Evolutionary conservation across 2,329 filamentous ascomycete species (phyloP), one percentile per base, ranked within the genome.

Genomic region (Balansia obtecta): DNA sequence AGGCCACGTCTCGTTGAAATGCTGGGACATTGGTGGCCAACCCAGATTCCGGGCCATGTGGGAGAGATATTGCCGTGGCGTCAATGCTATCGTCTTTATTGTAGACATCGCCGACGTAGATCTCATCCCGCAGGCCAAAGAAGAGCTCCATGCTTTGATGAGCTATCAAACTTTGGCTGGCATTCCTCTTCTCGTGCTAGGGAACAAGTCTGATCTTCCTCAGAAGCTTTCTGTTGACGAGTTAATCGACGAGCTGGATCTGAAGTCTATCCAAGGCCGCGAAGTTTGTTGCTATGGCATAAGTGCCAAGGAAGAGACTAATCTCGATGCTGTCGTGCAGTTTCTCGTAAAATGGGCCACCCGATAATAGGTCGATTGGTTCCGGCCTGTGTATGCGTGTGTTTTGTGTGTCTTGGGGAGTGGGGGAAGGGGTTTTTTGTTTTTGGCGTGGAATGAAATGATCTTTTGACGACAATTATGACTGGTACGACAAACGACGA

Each of bases 201-300:
- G 91, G 50, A 98, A 98, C 74, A 98, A 98, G 71, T 95, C 89
- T 32, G 93, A 98, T 65, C 80, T 98, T 48, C 82, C 85, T n/a
- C 79, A 88, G 62, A 95, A 91, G 69, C 72, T 96, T 55, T 86
- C 86, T 32, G 91, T 97, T 41, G 93, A 98, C 65, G 89, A 97
- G 68, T 71, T 98, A 64, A 97, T 98, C 70, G 91, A 95, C 54
- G 84, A 84, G 55, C 78, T 98, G 69, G 84, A 95, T 60, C 77
- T 98, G 52, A 95, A 93, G 67, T 82, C 80, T 58, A 89, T 98
- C 65, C 86, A 83, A 53, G 85, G 88, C 61, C 87, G 93, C 50
- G 93, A 98, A 68, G 91, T 98, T 59, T 95, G 88, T 71, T 97
- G 93, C 71, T 98, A 98, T 68, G 91, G 91, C 54, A 96, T 98